Base-by-base conservation (phyloP, 345 rosid genomes). In the Populus alba region DNA sequence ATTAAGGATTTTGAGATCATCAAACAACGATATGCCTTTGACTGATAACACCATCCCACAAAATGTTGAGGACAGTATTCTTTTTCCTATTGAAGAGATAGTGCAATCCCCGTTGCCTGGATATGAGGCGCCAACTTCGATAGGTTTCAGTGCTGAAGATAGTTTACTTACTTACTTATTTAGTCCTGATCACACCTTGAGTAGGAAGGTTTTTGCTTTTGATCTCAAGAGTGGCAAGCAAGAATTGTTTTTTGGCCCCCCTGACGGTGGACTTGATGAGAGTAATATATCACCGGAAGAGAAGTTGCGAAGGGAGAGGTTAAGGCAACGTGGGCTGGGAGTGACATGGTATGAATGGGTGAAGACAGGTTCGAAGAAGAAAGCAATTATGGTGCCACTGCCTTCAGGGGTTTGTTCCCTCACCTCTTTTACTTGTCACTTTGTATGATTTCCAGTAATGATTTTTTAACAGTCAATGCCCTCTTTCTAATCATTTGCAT, bases 301-400 rank as follows among this genome's bases (percentile, higher is more conserved):
- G 85, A 96, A 91, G 80, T 77, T 96, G 81, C 90, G 99, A 78
- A 88, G 99, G 83, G 99, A 95, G 83, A 92, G 99, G 86, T 79
- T 81, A 17, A 84, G 99, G 80, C 97, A 95, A 74, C 97, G 97
- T 39, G 98, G 99, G 0, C 83, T 95, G 81, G 99, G 99, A 11
- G 99, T 95, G 27, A 95, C 99, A 0, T 88, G 91, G 39, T 95
- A 91, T 66, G 99, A 95, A 81, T 95, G 99, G 99, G 91, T 91
- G 73, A 92, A 93, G 90, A 84, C 92, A 4, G 84, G 86, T 84
- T 76, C 81, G 3, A 90, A 88, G 84, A 92, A 85, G 92, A 91
- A 87, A 74, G 82, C 82, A 29, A 88, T 95, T 33, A 87, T 95
- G 85, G 97, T 95, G 78, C 99, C 99, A 72, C 87, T 95, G 87